Conservation (phyloP, 2,329 filamentous ascomycete genomes). For the Xylaria sp. region DNA sequence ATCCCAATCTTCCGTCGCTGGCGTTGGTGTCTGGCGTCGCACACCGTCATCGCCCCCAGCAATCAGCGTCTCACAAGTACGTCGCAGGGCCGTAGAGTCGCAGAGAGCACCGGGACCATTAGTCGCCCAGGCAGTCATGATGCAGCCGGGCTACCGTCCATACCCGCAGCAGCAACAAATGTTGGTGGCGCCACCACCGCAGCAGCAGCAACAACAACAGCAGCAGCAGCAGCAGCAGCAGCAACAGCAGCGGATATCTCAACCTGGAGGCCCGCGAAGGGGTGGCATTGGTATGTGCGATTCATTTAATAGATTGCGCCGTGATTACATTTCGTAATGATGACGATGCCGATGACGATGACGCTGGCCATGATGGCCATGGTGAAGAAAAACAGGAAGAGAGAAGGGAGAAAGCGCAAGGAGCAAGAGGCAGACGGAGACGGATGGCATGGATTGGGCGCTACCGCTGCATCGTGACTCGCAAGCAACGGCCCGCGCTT, state of each 20-base stretch:
- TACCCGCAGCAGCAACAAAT: constrained; percentile 60
- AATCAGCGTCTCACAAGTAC: constrained; percentile 38
- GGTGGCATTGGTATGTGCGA: constrained; percentile 62
- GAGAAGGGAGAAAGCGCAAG: background rate
- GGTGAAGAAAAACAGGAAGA: background rate
- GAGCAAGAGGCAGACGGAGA: background rate
- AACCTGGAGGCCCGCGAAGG: constrained; percentile 60
- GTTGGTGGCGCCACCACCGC: constrained; percentile 39
- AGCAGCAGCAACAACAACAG: constrained; percentile 59
- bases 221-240: constrained; percentile 56
- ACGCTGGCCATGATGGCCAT: background rate
- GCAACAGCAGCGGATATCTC: constrained; percentile 54
- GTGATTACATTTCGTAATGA: constrained; percentile 23
- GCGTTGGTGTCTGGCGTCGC: constrained; percentile 34
- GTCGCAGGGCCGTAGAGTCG: constrained; percentile 15
- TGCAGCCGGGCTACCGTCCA: constrained; percentile 65
- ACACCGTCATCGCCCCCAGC: constrained; percentile 29
- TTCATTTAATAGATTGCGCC: constrained; percentile 27
- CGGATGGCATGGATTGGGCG: constrained; percentile 7
- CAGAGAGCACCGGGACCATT: constrained; percentile 21
- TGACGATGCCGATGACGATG: constrained; percentile 10
- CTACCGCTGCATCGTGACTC: constrained; percentile 33
- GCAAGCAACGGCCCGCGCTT: constrained; percentile 31
- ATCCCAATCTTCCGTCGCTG: constrained; percentile 22
- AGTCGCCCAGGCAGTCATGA: constrained; percentile 48